Percentiles rank a stretch among this genome's conserved stretches.
phyloP scores from a whole-genome alignment of 2,329 filamentous ascomycete species.

The Ophiostoma sp. region DNA sequence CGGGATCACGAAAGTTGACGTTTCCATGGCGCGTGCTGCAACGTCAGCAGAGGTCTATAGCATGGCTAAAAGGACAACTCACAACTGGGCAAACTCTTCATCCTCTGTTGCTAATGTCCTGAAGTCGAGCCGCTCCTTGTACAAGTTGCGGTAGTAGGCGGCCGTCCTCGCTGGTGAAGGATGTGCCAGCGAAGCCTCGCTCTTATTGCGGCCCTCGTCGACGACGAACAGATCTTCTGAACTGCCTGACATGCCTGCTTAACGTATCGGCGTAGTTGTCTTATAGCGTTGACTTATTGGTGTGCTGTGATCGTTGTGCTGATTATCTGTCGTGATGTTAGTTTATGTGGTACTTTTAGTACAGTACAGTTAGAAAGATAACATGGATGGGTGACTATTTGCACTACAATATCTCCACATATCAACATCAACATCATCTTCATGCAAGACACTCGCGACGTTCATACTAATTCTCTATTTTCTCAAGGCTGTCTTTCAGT shows the following conservation, averaged over 20 bases:
- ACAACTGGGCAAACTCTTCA: slow-evolving; percentile 39
- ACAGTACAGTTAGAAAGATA: not conserved
- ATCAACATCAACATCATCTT: not conserved
- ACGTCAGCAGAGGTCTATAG: not conserved
- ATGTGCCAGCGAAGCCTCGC: not conserved
- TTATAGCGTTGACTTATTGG: too few species aligned
- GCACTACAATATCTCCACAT: not conserved
- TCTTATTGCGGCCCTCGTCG: not conserved
- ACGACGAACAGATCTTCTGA: not conserved
- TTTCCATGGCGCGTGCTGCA: slow-evolving; percentile 42
- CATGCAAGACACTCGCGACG: not conserved
- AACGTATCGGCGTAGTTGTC: too few species aligned
- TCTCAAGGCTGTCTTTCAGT: not conserved
- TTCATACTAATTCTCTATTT: too few species aligned
- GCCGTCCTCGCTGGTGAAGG: not conserved
- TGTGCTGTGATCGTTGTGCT: not conserved
- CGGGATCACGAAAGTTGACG: slow-evolving; percentile 75
- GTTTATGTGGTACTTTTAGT: not conserved
- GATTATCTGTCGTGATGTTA: not conserved
- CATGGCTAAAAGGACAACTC: not conserved
- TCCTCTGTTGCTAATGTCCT: slow-evolving; percentile 39
- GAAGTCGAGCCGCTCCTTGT: slow-evolving; percentile 41
- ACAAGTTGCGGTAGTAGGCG: slow-evolving; percentile 36
- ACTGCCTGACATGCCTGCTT: not conserved
- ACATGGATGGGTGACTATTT: not conserved